These are phyloP conservation scores for Drechslerella coelobrocha DNA, from an alignment of 2,329 filamentous ascomycete species.

Conservation along the genomic window DNA sequence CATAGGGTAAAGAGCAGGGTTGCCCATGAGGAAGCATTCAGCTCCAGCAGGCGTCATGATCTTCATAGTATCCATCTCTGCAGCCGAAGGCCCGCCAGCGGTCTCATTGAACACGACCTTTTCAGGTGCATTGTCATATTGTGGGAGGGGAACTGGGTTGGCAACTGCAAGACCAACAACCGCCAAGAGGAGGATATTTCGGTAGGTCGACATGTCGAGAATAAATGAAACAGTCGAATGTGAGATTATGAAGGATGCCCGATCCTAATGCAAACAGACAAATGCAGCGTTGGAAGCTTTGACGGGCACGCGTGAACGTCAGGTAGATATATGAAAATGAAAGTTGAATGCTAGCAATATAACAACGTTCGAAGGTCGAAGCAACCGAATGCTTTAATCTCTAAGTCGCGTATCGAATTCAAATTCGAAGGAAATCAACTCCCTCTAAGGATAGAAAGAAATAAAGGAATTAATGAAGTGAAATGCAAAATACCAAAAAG, in stretches of 20 bases:
- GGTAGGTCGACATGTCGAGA: slow-evolving; percentile 43
- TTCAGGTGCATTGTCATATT: slow-evolving; percentile 36
- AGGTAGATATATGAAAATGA: slow-evolving; percentile 10
- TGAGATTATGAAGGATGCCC: slow-evolving; percentile 25
- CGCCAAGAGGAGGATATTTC: slow-evolving; percentile 33
- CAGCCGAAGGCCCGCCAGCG: slow-evolving; percentile 31
- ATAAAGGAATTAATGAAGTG: slow-evolving; percentile 24
- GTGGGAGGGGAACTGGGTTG: slow-evolving; percentile 31
- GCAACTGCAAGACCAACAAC: slow-evolving; percentile 28
- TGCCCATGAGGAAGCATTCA: slow-evolving; percentile 47
- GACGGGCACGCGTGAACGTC: neutral
- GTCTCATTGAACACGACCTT: slow-evolving; percentile 32
- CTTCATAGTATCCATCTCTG: slow-evolving; percentile 40
- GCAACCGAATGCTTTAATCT: slow-evolving; percentile 5
- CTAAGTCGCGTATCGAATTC: neutral
- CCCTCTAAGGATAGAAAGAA: slow-evolving; percentile 39
- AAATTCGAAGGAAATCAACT: slow-evolving; percentile 49
- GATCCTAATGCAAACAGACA: slow-evolving; percentile 27
- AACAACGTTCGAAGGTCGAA: neutral
- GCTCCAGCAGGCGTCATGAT: slow-evolving; percentile 38
- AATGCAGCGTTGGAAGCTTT: slow-evolving; percentile 1
- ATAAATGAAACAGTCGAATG: neutral
- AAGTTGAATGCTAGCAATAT: slow-evolving; percentile 4
- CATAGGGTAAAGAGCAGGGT: slow-evolving; percentile 37
- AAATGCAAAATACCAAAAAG: slow-evolving; percentile 41